A percentile compares a stretch with the other conserved stretches of the same genome.
Conservation (phyloP, 2,329 filamentous ascomycete genomes). For the Ophiostoma tasmaniense region DNA sequence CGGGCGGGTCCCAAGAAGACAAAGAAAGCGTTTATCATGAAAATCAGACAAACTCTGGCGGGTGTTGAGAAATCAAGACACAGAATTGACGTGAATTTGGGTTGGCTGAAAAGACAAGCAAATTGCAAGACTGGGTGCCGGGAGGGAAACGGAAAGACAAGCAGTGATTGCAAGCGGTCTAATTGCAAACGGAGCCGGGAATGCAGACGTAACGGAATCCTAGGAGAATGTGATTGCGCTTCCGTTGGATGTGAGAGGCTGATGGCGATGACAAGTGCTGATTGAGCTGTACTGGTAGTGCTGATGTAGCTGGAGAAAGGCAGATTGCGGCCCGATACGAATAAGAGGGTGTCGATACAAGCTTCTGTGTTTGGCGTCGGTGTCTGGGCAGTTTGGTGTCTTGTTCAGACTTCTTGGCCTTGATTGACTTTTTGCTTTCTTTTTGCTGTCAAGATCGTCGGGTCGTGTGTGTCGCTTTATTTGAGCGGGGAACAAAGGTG, state of each 20-base stretch:
- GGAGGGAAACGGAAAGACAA: not conserved
- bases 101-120: not conserved
- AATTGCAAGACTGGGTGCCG: not conserved
- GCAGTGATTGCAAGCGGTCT: not conserved
- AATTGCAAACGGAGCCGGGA: not conserved
- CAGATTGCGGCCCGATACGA: constrained; percentile 3
- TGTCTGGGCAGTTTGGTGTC: not conserved
- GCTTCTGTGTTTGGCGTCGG: not conserved
- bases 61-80: not conserved
- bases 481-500: not conserved
- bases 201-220: not conserved
- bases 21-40: not conserved
- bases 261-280: not conserved
- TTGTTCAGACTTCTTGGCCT: not conserved
- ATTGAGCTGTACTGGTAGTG: not conserved
- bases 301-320: not conserved
- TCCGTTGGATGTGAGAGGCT: not conserved
- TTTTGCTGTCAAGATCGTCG: not conserved
- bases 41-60: not conserved
- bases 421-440: not conserved
- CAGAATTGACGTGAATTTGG: not conserved
- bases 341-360: not conserved
- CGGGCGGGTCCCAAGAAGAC: not conserved
- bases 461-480: not conserved
- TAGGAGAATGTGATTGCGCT: not conserved